Base-by-base conservation (phyloP, 2,329 filamentous ascomycete species). In the Chalaropsis ovoidea region DNA sequence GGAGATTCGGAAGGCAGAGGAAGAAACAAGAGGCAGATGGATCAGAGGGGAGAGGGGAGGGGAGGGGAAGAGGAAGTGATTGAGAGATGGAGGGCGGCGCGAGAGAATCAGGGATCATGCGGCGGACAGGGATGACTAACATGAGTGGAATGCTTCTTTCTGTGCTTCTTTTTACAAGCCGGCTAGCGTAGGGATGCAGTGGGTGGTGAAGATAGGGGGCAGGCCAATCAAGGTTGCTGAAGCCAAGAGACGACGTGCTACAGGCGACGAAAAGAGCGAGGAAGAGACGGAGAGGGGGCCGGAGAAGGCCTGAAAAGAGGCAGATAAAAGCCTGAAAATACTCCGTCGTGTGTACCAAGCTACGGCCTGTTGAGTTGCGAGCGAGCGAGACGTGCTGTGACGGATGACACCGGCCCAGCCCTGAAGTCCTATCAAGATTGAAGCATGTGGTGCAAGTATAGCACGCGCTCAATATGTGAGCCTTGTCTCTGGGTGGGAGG, bases 61-160 rank as follows among this genome's bases (percentile, higher is more conserved):
- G 24, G 17, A 39, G 54, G 4, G 13, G 15, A 35, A 58, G 27
- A 58, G 31, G n/a, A 31, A 39, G 17, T n/a, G 54, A 39, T 19
- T 47, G 43, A 47, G 43, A 39, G 43, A 47, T 47, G 15, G 13
- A 47, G 43, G 8, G 43, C 15, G 8, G 43, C 15, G 15, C 15
- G 27, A 58, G 54, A 35, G 54, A 58, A 39, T 58, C 54, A 58
- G 54, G 54, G 54, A 58, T 27, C 54, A 58, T 58, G 31, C 22
- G 5, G 31, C 22, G 5, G 13, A 39, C 54, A 58, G 54, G 54
- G 54, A 58, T 58, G 15, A 39, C 31, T 58, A 58, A 58, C 54
- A 58, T 31, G 39, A 27, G 27, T 35, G 31, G 54, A 58, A 58
- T 39, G 54, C 54, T 58, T 58, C 54, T 58, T 58, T 39, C 54